Evolutionary conservation across 2,329 filamentous ascomycete species (phyloP), one percentile per base, ranked within the genome.

Genomic region (Penicillium sp.): DNA sequence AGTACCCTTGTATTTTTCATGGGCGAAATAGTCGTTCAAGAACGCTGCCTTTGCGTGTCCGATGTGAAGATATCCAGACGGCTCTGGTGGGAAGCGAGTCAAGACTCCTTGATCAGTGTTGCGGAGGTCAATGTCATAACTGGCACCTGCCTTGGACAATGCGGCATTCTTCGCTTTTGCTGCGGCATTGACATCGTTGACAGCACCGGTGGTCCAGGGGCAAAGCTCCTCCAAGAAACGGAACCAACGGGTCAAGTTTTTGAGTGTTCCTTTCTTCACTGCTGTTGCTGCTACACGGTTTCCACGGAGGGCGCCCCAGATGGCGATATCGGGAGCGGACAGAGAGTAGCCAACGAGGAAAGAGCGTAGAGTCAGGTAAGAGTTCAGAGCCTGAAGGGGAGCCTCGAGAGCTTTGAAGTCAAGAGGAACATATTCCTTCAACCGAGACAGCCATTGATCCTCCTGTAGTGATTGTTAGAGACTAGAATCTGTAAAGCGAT

Each of bases 21-120:
- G 91, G 46, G 91, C 93, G 66, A 97, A 97, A 81, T 96, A 97
- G 73, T 97, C 92, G 77, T 94, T 96, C 57, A 97, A 84, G 55
- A 96, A 81, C 5, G 91, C 91, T 28, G 91, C 91, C 77, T 97
- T 97, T 64, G 91, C 91, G 77, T 97, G 93, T 54, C 93, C 93
- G 62, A 97, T 96, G 77, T 97, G 93, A 46, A 97, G 84, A 71
- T 96, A 96, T 60, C 91, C 91, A 63, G 91, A 96, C 62, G 93
- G 93, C 85, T 97, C 93, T 3, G 93, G 93, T 16, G 93, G 86
- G 77, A 97, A 97, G 66, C 92, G 83, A 21, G 91, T 96, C 20
- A 97, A 90, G 57, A 97, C 91, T 3, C 91, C 91, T 71, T 93
- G 87, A 38, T 93, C 90, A 8, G 89, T 87, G 70, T 95, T 89